Conservation (phyloP, 2,329 filamentous ascomycete species). For the Plenodomus lindquistii region DNA sequence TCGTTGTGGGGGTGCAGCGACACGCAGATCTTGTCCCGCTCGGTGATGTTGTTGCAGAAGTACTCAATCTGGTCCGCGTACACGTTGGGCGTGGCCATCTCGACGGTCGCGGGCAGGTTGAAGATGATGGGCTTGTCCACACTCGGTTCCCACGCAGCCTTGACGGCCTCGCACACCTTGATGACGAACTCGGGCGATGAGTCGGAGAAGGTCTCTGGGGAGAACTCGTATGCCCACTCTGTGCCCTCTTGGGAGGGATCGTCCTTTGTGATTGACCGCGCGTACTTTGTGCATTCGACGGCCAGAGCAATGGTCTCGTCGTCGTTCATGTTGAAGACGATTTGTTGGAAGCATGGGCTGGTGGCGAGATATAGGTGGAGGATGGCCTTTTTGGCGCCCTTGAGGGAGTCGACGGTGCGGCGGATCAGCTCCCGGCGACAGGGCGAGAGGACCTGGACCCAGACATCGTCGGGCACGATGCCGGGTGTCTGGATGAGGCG, state of each 20-base stretch:
- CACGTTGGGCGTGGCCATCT: slow-evolving; percentile 91
- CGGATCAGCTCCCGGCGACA: slow-evolving; percentile 90
- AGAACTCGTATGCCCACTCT: slow-evolving; percentile 81
- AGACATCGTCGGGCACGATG: slow-evolving; percentile 84
- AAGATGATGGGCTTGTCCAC: slow-evolving; percentile 86
- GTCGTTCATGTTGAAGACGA: slow-evolving; percentile 87
- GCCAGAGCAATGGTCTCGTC: slow-evolving; percentile 81
- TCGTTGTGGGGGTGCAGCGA: slow-evolving; percentile 96
- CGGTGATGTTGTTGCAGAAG: slow-evolving; percentile 83
- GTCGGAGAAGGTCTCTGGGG: slow-evolving; percentile 88
- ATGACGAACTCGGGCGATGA: slow-evolving; percentile 82
- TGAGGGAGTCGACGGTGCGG: slow-evolving; percentile 84
- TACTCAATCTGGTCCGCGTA: slow-evolving; percentile 97
- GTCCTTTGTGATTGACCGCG: slow-evolving; percentile 86
- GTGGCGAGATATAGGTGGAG: slow-evolving; percentile 96
- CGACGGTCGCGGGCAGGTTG: slow-evolving; percentile 94
- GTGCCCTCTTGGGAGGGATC: slow-evolving; percentile 61
- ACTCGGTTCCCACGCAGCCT: slow-evolving; percentile 86
- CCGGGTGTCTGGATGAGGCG: slow-evolving; percentile 84
- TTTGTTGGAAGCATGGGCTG: slow-evolving; percentile 89
- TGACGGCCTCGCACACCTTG: slow-evolving; percentile 87
- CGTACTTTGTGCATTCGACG: slow-evolving; percentile 82
- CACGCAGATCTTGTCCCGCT: slow-evolving; percentile 84
- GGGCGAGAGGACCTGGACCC: slow-evolving; percentile 87
- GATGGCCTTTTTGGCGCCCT: slow-evolving; percentile 89